Base-by-base conservation (phyloP, 352 stramenopile genomes). In the Globisporangium ultimum region DNA sequence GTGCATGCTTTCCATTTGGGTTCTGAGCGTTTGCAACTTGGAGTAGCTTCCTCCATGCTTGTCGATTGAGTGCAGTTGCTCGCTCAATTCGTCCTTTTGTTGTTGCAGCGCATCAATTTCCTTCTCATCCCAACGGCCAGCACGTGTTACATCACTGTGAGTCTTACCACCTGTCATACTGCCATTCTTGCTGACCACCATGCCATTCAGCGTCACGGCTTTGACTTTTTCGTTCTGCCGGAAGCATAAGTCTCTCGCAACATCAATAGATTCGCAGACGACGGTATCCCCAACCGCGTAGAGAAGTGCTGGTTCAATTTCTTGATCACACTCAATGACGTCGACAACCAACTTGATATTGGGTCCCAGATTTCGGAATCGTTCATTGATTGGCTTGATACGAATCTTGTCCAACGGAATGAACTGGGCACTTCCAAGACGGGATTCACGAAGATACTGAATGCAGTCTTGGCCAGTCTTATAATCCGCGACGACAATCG, bases 161-260 rank as follows among this genome's bases (percentile, higher is more conserved):
- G 91, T 97, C 13, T 89, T 83, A 53, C 97, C 97, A 47, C 97
- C 97, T 1, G 95, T 99, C 96, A 99, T 99, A 68, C 96, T 98
- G 50, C 97, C 97, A 43, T 97, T 98, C 68, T 98, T 99, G 67
- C 80, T 97, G 53, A 99, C 98, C 48, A 99, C 92, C 70, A 97
- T 96, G 20, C 97, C 97, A 40, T 89, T 88, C 14, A 99, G 63
- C 3, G 97, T 99, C 28, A 98, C 91, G 14, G 86, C 86, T 56
- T 95, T 95, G 11, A 95, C 79, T 41, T 89, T 90, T 42, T 95
- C 86, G 40, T 91, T 90, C 43, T 88, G 80, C 13, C 60, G 66
- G 52, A 94, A 95, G 49, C 86, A 94, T 15, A 95, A 53, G 55
- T 91, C 80, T 1, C 95, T 80, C 15, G 97, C 97, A 9, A 91